These are phyloP conservation scores for Pyrus betulifolia DNA, from an alignment of 306 rosid species.

Conservation along the genomic window DNA sequence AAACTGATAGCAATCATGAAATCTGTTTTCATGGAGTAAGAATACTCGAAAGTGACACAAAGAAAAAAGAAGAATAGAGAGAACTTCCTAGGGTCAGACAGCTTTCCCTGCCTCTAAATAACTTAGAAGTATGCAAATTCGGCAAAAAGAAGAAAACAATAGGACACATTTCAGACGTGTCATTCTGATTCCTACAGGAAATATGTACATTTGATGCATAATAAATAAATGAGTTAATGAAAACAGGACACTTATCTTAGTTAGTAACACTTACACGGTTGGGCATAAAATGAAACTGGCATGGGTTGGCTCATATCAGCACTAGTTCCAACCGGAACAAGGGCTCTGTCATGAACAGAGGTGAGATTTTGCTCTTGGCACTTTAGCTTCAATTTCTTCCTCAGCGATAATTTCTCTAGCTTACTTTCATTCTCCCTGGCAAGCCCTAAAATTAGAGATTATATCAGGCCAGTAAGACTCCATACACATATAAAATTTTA, in stretches of 20 bases:
- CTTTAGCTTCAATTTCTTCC: conserved; percentile 85
- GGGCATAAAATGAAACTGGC: conserved; percentile 35
- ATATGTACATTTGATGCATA: neutral
- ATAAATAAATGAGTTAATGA: neutral
- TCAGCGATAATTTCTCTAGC: conserved; percentile 80
- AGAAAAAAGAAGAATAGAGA: neutral
- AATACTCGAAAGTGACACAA: neutral
- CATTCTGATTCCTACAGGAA: neutral
- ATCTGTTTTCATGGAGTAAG: neutral
- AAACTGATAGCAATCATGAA: neutral
- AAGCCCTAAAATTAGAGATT: conserved; percentile 54
- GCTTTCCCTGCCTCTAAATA: neutral
- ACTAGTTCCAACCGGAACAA: conserved; percentile 46
- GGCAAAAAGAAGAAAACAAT: neutral
- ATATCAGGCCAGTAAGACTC: conserved; percentile 19
- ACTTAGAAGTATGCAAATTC: neutral
- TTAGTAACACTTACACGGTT: conserved; percentile 44
- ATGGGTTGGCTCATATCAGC: conserved; percentile 36
- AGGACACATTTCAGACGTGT: neutral
- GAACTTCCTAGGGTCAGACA: neutral
- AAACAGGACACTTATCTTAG: neutral
- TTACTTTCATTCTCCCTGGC: conserved; percentile 61
- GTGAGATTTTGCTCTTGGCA: conserved; percentile 79
- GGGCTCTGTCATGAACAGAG: conserved; percentile 43
- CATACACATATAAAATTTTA: neutral